Evolutionary conservation across 768 basidiomycete genomes (phyloP), one percentile per base, ranked within the genome.

Genomic region (Piloderma croceum): DNA sequence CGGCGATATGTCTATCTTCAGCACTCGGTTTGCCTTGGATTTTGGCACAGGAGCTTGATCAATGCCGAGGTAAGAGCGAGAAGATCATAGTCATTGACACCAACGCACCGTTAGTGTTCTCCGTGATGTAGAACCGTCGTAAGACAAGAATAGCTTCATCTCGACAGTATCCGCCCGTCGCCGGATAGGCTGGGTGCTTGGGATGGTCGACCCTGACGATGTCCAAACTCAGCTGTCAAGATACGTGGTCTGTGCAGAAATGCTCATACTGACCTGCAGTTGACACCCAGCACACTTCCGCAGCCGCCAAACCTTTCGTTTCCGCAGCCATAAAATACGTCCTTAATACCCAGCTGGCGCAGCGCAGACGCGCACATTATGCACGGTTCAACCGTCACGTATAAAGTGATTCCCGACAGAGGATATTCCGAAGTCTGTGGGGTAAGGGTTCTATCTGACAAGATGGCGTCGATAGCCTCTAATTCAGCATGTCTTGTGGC

Each of bases 341-440:
- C 73, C 42, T 79, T 81, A 51, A 99, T 90, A 12, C 93, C 93
- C 46, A 94, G 63, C 63, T 98, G 96, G 39, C 94, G 77, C 24
- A 99, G 73, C 9, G 94, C 96, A 18, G 90, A 91, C 10, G 92
- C 90, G 50, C 96, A 99, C 96, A 98, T 98, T 59, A 98, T 91
- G 63, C 96, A 99, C 0, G 94, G 96, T 63, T 99, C 94, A 39
- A 99, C 96, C 4, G 96, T 99, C 38, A 98, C 96, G 59, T 98
- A 99, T 21, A 98, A 77, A 3, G 79, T 87, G 17, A 90, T 93
- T 7, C 77, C 70, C 1, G 73, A 71, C 13, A 99, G 73, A 5
- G 89, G 88, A 43, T 87, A 78, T 32, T 59, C 53, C 0, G 61
- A 38, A n/a, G 59, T 45, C 24, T 60, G 54, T 18, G 78, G 75